Conservation (phyloP, 768 basidiomycete genomes). For the Boletus rufocinnamomeus region DNA sequence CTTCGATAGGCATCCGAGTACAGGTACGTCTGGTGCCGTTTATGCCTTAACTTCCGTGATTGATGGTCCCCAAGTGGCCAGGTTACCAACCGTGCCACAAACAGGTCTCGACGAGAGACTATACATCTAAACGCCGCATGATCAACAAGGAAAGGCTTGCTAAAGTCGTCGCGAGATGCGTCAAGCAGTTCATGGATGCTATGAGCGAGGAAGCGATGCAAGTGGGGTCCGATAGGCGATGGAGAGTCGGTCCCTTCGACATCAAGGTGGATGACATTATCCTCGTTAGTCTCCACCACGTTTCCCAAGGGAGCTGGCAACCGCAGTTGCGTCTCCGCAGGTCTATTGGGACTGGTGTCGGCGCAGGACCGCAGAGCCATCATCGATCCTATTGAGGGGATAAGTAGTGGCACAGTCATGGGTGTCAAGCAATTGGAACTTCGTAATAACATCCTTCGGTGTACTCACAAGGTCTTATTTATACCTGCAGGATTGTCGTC, state of each 20-base stretch:
- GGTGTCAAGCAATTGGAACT: not conserved
- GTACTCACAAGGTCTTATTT: not conserved
- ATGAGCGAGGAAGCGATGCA: slow-evolving; percentile 11
- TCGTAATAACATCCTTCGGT: not conserved
- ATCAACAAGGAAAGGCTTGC: slow-evolving; percentile 70
- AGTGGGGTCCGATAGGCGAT: slow-evolving; percentile 5
- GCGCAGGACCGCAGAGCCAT: not conserved
- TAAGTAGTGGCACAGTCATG: not conserved
- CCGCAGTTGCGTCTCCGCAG: slow-evolving; percentile 58
- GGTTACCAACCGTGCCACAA: slow-evolving; percentile 70
- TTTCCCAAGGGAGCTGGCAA: slow-evolving; percentile 79
- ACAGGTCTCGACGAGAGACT: slow-evolving; percentile 73
- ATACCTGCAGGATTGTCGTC: too few species aligned
- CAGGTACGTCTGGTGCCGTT: slow-evolving; percentile 43
- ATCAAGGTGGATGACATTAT: slow-evolving; percentile 30
- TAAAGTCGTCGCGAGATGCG: slow-evolving; percentile 68
- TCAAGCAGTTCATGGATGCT: slow-evolving; percentile 28
- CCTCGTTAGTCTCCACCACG: slow-evolving; percentile 75
- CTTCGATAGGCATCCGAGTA: slow-evolving; percentile 70
- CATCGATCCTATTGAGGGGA: not conserved
- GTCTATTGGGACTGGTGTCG: not conserved
- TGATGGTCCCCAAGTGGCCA: slow-evolving; percentile 55
- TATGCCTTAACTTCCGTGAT: not conserved
- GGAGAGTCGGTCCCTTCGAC: slow-evolving; percentile 17
- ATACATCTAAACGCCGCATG: slow-evolving; percentile 63